phyloP scores from a whole-genome alignment of 306 rosid genomes.

The Canavalia gladiata region DNA sequence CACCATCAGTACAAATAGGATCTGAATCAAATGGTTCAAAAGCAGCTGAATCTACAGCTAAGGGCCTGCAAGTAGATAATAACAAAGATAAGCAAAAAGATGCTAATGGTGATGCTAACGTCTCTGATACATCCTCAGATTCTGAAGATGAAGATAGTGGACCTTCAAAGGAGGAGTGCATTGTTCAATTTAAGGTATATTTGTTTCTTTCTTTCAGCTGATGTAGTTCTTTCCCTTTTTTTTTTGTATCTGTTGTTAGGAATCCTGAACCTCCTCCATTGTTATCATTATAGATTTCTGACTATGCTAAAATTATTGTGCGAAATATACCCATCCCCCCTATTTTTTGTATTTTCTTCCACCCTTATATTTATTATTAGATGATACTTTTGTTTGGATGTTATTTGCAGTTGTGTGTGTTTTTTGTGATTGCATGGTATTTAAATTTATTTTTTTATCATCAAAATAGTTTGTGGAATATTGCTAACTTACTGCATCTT shows the following conservation, averaged over 20 bases:
- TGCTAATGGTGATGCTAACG: slow-evolving; percentile 75
- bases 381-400: slow-evolving; percentile 22
- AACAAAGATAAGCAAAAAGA: slow-evolving; percentile 83
- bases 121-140: slow-evolving; percentile 91
- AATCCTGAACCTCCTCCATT: slow-evolving; percentile 27
- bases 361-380: slow-evolving; percentile 4
- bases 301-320: slow-evolving; percentile 1
- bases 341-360: not conserved
- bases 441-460: not conserved
- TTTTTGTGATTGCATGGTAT: not conserved
- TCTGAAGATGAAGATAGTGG: slow-evolving; percentile 91
- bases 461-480: slow-evolving; percentile 21
- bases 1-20: slow-evolving; percentile 54
- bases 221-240: slow-evolving; percentile 23
- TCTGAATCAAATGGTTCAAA: slow-evolving; percentile 83
- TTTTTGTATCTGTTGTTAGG: slow-evolving; percentile 27
- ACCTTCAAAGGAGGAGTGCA: slow-evolving; percentile 89
- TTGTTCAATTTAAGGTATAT: slow-evolving; percentile 86
- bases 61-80: slow-evolving; percentile 74
- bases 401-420: slow-evolving; percentile 25
- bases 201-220: slow-evolving; percentile 40
- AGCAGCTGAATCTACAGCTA: slow-evolving; percentile 66
- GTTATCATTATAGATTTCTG: slow-evolving; percentile 27
- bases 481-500: slow-evolving; percentile 18
- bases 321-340: not conserved